Percentiles rank a stretch among this genome's conserved stretches.
These are phyloP conservation scores for Cercospora nicotianae DNA, from an alignment of 2,329 filamentous ascomycete species.

Conservation along the genomic window DNA sequence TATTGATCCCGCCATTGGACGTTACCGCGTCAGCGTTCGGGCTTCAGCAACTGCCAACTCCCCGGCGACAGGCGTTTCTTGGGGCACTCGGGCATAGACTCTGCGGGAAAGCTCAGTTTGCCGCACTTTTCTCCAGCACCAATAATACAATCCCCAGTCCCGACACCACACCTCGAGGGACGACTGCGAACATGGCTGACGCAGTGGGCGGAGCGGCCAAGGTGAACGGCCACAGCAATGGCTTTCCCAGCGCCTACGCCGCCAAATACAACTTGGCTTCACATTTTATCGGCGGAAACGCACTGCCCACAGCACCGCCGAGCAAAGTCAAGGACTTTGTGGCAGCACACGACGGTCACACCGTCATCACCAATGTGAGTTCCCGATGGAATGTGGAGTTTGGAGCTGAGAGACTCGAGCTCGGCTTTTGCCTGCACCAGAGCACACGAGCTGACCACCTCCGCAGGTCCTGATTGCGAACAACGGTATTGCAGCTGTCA, in stretches of 20 bases:
- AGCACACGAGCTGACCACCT: conserved; percentile 21
- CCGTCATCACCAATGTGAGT: conserved; percentile 94
- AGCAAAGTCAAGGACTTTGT: conserved; percentile 97
- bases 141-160: conserved; percentile 5
- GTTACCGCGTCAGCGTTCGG: neutral
- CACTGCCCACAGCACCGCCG: conserved; percentile 74
- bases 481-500: conserved; percentile 99
- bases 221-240: conserved; percentile 48
- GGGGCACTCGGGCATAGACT: conserved; percentile 2
- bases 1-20: neutral
- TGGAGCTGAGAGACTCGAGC: conserved; percentile 2
- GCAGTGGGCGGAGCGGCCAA: conserved; percentile 44
- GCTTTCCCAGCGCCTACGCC: conserved; percentile 65
- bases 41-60: neutral
- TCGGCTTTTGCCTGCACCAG: neutral
- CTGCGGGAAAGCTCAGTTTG: conserved; percentile 10
- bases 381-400: neutral
- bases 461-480: conserved; percentile 93
- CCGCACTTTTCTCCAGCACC: conserved; percentile 6
- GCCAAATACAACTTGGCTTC: conserved; percentile 79
- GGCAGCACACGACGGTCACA: conserved; percentile 83
- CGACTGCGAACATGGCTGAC: conserved; percentile 42
- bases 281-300: conserved; percentile 97
- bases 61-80: conserved; percentile 5
- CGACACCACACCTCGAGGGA: conserved; percentile 26